A percentile compares a stretch with the other conserved stretches of the same genome.
Evolutionary conservation across 2,329 filamentous ascomycete species (phyloP).

Genomic region (Teratosphaeria destructans): DNA sequence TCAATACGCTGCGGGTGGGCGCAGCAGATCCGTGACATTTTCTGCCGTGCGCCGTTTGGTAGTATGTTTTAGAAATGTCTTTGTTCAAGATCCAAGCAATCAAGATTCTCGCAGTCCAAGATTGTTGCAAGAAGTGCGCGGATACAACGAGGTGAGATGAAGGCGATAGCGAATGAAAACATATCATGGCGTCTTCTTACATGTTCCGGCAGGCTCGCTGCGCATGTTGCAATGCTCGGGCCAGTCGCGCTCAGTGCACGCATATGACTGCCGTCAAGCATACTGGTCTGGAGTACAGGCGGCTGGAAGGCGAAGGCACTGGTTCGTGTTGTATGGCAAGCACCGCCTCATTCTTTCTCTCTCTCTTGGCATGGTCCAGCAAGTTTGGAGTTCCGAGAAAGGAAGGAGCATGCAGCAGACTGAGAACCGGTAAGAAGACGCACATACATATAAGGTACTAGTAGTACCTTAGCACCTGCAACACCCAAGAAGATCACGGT

Average conservation of each 20-base stretch:
- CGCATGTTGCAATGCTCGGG: not conserved
- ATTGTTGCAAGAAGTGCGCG: not conserved
- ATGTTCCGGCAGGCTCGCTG: not conserved
- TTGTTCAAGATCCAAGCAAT: not conserved
- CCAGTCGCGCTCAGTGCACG: not conserved
- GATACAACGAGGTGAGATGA: not conserved
- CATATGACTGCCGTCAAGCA: not conserved
- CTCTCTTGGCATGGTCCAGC: too few relatives aligned
- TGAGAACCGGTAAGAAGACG: too few relatives aligned
- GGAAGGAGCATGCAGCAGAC: too few relatives aligned
- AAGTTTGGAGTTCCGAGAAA: too few relatives aligned
- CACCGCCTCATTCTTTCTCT: too few relatives aligned
- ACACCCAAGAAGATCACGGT: too few relatives aligned
- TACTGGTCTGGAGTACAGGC: not conserved
- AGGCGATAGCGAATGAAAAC: not conserved
- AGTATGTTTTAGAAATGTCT: not conserved
- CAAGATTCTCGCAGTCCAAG: not conserved
- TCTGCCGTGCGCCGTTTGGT: not conserved
- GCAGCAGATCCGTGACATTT: constrained; percentile 12
- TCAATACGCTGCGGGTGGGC: constrained; percentile 10
- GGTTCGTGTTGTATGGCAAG: too few relatives aligned
- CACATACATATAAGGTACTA: too few relatives aligned
- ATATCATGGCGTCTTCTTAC: not conserved
- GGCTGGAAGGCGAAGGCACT: not conserved
- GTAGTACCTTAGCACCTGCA: too few relatives aligned